phyloP scores from a whole-genome alignment of 108 stramenopile species.

The Cyclotella baltica region DNA sequence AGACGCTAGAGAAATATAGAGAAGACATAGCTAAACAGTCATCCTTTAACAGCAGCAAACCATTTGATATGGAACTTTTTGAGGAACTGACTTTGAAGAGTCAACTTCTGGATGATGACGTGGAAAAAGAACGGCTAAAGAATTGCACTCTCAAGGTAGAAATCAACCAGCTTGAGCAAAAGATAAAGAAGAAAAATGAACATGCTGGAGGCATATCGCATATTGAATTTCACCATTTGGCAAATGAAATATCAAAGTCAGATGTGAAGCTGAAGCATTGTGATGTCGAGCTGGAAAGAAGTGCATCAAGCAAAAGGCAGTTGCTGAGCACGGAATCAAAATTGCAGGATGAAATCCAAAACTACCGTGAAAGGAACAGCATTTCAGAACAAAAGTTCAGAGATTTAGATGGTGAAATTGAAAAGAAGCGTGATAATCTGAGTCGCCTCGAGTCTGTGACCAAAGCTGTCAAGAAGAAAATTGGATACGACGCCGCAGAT shows the following conservation, averaged over 20 bases:
- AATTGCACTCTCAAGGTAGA: constrained; percentile 2
- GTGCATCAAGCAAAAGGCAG: background rate
- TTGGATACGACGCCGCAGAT: constrained; percentile 38
- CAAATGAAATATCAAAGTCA: constrained; percentile 1
- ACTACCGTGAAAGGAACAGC: constrained; percentile 2
- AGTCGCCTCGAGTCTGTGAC: background rate
- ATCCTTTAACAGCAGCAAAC: constrained; percentile 9
- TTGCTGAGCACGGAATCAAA: background rate
- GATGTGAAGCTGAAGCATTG: constrained; percentile 8
- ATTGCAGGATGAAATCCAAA: background rate
- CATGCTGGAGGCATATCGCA: constrained; percentile 18
- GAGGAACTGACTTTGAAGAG: constrained; percentile 9
- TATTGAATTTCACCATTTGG: constrained; percentile 12
- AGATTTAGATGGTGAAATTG: constrained; percentile 1
- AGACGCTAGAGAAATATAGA: constrained; percentile 1
- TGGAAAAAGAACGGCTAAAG: constrained; percentile 16
- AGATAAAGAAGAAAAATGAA: constrained; percentile 23
- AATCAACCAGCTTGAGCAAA: constrained; percentile 1
- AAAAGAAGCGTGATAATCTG: constrained; percentile 14
- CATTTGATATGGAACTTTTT: constrained; percentile 8
- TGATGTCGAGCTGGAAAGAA: constrained; percentile 9
- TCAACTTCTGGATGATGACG: constrained; percentile 4
- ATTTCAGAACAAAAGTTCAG: background rate
- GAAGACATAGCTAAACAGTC: constrained; percentile 25
- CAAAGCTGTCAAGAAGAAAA: constrained; percentile 29